Evolutionary conservation across 2,329 filamentous ascomycete genomes (phyloP).

Genomic region (Elsinoe arachidis): DNA sequence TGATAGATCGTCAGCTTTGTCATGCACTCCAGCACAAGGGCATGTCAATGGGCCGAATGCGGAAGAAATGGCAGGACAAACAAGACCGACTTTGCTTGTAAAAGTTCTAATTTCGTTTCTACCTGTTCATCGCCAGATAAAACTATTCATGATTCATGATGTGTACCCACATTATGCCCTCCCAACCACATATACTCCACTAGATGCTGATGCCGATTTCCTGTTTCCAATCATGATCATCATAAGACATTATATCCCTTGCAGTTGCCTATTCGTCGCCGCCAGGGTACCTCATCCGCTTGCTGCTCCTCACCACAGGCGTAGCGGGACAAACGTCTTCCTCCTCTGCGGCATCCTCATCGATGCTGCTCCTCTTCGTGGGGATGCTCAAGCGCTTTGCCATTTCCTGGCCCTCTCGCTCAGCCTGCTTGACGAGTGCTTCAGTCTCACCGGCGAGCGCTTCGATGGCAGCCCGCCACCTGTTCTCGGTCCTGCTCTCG

Average conservation of each 20-base stretch:
- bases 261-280: neutral
- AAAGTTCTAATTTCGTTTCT: too few species aligned
- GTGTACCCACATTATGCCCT: neutral
- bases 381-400: conserved; percentile 23
- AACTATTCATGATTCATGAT: too few species aligned
- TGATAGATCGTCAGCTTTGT: too few species aligned
- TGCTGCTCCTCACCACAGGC: conserved; percentile 44
- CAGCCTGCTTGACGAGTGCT: conserved; percentile 4
- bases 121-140: too few species aligned
- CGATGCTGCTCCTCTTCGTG: conserved; percentile 39
- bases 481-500: neutral
- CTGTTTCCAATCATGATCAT: neutral
- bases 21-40: too few species aligned
- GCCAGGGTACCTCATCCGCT: conserved; percentile 29
- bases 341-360: conserved; percentile 36
- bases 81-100: too few species aligned
- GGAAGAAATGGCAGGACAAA: too few species aligned
- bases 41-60: too few species aligned
- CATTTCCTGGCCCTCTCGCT: conserved; percentile 4
- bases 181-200: neutral
- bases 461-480: conserved; percentile 10
- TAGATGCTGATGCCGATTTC: neutral
- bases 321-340: conserved; percentile 42
- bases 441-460: conserved; percentile 4
- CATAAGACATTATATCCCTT: conserved; percentile 1